These are phyloP conservation scores for Aspergillus sp. DNA, from an alignment of 2,329 filamentous ascomycete species.

Conservation along the genomic window DNA sequence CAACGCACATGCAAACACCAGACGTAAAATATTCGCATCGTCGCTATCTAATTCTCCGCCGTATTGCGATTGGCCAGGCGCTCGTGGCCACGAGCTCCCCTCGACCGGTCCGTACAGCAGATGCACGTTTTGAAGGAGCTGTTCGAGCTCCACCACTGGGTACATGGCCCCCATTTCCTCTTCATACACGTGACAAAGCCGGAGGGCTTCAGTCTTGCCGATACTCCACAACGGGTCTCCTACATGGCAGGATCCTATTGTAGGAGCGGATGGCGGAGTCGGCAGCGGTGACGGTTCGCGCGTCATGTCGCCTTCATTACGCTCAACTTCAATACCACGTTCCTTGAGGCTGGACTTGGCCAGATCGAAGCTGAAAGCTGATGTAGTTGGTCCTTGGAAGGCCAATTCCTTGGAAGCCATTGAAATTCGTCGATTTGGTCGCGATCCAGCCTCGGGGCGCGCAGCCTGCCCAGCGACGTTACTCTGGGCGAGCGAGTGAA, in stretches of 20 bases:
- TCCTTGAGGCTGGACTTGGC: conserved; percentile 81
- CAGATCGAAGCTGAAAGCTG: conserved; percentile 77
- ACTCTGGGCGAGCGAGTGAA: conserved; percentile 62
- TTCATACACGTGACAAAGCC: conserved; percentile 74
- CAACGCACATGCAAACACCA: conserved; percentile 75
- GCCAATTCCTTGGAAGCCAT: conserved; percentile 51
- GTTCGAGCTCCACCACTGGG: conserved; percentile 71
- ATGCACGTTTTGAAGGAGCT: conserved; percentile 67
- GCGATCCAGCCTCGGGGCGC: neutral
- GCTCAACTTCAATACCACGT: conserved; percentile 72
- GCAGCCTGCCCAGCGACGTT: neutral
- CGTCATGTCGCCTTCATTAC: conserved; percentile 58
- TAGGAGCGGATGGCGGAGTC: conserved; percentile 22
- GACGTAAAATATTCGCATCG: conserved; percentile 71
- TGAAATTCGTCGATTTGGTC: conserved; percentile 20
- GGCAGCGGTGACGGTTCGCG: conserved; percentile 35
- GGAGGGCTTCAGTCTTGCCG: conserved; percentile 72
- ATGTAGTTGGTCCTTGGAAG: conserved; percentile 85
- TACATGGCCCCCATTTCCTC: conserved; percentile 92
- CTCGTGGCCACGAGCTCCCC: neutral
- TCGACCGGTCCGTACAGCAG: conserved; percentile 51
- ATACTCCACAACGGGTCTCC: conserved; percentile 76
- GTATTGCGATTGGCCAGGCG: neutral
- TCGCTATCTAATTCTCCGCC: conserved; percentile 54
- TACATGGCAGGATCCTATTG: conserved; percentile 25